A percentile compares a stretch with the other conserved stretches of the same genome.
Evolutionary conservation across 2,329 filamentous ascomycete genomes (phyloP).

Genomic region (Drechmeria coniospora): DNA sequence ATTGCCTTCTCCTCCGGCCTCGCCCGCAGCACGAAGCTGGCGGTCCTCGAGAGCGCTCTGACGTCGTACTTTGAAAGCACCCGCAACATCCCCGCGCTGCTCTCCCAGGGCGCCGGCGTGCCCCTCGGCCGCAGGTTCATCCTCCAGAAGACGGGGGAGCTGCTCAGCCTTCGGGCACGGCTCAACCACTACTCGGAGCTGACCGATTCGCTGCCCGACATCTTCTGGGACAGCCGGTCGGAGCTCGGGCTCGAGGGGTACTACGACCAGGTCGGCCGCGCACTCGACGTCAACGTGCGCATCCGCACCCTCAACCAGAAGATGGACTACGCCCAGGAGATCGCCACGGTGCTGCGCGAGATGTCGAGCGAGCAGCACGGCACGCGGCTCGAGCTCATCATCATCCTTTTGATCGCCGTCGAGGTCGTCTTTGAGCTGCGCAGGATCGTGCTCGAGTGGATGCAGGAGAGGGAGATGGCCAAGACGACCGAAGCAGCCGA

Average conservation of each 20-base stretch:
- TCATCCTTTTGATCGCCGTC: slow-evolving; percentile 83
- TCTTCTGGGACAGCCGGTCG: slow-evolving; percentile 88
- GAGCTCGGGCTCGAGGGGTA: slow-evolving; percentile 86
- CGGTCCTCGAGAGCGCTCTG: slow-evolving; percentile 73
- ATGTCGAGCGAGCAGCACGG: slow-evolving; percentile 83
- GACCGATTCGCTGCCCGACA: slow-evolving; percentile 84
- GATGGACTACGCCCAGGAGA: slow-evolving; percentile 95
- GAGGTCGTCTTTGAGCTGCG: slow-evolving; percentile 82
- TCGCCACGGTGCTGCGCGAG: slow-evolving; percentile 76
- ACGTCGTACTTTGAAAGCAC: slow-evolving; percentile 78
- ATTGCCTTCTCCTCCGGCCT: slow-evolving; percentile 93
- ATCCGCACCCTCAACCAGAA: slow-evolving; percentile 91
- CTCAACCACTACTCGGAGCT: slow-evolving; percentile 95
- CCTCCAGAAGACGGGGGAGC: slow-evolving; percentile 81
- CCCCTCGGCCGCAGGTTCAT: slow-evolving; percentile 54
- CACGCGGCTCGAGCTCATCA: slow-evolving; percentile 81
- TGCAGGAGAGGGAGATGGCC: slow-evolving; percentile 21
- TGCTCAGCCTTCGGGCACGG: slow-evolving; percentile 77
- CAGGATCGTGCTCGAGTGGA: slow-evolving; percentile 51
- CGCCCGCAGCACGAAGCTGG: slow-evolving; percentile 83
- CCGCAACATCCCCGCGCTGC: slow-evolving; percentile 60
- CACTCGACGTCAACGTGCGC: slow-evolving; percentile 78
- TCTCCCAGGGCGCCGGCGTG: slow-evolving; percentile 44
- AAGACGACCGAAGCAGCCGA: too few relatives aligned
- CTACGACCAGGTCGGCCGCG: slow-evolving; percentile 83